Evolutionary conservation across 2,329 filamentous ascomycete species (phyloP).

Genomic region (Clonostachys rhizophaga): DNA sequence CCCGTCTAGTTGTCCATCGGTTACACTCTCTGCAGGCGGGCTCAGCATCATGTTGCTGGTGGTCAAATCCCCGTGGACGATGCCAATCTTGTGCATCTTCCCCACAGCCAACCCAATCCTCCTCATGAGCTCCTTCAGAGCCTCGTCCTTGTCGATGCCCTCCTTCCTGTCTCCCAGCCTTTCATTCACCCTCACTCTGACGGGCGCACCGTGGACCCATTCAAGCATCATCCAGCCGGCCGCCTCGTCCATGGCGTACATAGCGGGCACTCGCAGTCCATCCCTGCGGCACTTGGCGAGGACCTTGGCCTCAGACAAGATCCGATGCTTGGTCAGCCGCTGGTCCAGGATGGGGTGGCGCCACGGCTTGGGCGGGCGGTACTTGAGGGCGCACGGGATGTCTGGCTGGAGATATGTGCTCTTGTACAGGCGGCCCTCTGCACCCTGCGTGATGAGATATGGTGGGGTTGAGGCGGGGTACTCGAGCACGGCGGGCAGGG

Average conservation of each 20-base stretch:
- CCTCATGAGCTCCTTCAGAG: conserved; percentile 59
- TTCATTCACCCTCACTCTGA: conserved; percentile 65
- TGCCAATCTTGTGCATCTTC: conserved; percentile 73
- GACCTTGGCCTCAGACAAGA: conserved; percentile 84
- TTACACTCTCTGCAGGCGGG: conserved; percentile 11
- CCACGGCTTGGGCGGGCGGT: conserved; percentile 88
- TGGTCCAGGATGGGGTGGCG: conserved; percentile 85
- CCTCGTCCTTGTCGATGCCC: conserved; percentile 34
- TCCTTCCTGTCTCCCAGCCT: conserved; percentile 51
- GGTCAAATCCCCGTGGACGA: conserved; percentile 93
- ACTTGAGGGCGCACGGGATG: conserved; percentile 76
- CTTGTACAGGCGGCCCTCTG: conserved; percentile 90
- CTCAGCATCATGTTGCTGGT: conserved; percentile 94
- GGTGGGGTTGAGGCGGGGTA: conserved; percentile 56
- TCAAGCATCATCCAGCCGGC: conserved; percentile 77
- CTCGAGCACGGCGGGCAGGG: conserved; percentile 62
- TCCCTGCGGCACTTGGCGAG: conserved; percentile 74
- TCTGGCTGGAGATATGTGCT: conserved; percentile 70
- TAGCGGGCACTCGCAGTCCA: conserved; percentile 75
- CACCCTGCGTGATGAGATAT: conserved; percentile 81
- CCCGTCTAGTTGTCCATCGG: conserved; percentile 7
- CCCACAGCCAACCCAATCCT: conserved; percentile 70
- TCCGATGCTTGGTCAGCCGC: conserved; percentile 79
- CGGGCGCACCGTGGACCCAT: conserved; percentile 73
- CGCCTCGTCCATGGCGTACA: conserved; percentile 63